A percentile compares a stretch with the other conserved stretches of the same genome.
Evolutionary conservation across 2,329 filamentous ascomycete species (phyloP).

Genomic region (Knoxdaviesia capensis): DNA sequence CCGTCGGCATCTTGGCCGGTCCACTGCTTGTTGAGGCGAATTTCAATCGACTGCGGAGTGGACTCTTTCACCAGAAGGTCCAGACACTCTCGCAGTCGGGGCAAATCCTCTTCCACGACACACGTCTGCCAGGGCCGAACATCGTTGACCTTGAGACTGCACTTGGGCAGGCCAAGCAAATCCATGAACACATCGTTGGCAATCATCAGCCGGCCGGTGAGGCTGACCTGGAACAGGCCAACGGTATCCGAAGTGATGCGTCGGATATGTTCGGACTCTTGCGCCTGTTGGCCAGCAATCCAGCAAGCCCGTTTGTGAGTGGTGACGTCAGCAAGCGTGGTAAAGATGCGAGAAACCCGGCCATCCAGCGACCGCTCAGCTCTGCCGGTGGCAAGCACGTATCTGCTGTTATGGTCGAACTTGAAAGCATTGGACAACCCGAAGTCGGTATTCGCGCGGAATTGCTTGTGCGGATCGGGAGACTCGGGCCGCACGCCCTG

Average conservation of each 20-base stretch:
- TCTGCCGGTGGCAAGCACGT: constrained; percentile 25
- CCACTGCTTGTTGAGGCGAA: constrained; percentile 27
- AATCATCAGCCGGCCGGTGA: constrained; percentile 25
- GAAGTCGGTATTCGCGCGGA: not conserved
- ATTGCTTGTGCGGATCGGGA: not conserved
- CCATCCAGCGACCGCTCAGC: constrained; percentile 23
- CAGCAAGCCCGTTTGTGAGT: constrained; percentile 27
- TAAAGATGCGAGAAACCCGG: constrained; percentile 22
- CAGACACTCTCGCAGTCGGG: constrained; percentile 18
- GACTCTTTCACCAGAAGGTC: constrained; percentile 18
- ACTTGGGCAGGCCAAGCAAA: constrained; percentile 26
- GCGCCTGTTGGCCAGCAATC: constrained; percentile 25
- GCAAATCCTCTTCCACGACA: constrained; percentile 23
- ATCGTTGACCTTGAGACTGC: constrained; percentile 15
- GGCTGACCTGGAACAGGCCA: constrained; percentile 32
- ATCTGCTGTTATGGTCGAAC: constrained; percentile 9
- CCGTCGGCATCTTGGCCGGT: constrained; percentile 22
- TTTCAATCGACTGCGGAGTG: constrained; percentile 23
- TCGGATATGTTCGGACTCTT: constrained; percentile 31
- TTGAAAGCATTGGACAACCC: constrained; percentile 1
- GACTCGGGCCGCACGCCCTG: constrained; percentile 12
- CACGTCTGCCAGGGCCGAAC: constrained; percentile 24
- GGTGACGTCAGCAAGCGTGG: constrained; percentile 30
- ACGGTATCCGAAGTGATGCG: constrained; percentile 32
- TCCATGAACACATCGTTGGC: constrained; percentile 34